Evolutionary conservation across 805 yeast species (phyloP).

Genomic region (Brettanomyces nanus): DNA sequence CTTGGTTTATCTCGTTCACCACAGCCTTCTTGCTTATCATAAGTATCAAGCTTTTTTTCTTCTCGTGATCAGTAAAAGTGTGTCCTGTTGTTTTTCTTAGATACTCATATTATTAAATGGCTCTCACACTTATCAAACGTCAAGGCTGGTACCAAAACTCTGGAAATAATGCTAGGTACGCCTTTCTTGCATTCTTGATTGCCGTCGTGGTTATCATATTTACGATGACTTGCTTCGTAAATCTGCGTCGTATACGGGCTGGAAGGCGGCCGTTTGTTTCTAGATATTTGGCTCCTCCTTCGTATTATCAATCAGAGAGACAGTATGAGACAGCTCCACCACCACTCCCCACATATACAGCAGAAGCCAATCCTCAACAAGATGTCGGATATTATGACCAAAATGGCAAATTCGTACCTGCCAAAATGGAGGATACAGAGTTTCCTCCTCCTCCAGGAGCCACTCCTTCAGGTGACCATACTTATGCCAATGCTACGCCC

Average conservation of each 20-base stretch:
- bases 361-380: conserved; percentile 50
- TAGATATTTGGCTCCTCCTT: conserved; percentile 47
- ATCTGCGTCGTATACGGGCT: conserved; percentile 39
- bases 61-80: too few species aligned
- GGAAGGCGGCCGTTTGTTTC: conserved; percentile 68
- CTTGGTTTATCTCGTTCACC: too few species aligned
- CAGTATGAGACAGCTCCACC: conserved; percentile 31
- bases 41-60: too few species aligned
- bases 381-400: conserved; percentile 76
- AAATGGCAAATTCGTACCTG: conserved; percentile 40
- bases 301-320: conserved; percentile 57
- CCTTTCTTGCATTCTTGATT: conserved; percentile 54
- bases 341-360: conserved; percentile 61
- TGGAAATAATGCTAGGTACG: conserved; percentile 35
- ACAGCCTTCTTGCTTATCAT: too few species aligned
- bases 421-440: conserved; percentile 5
- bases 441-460: conserved; percentile 4
- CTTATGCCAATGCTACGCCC: conserved; percentile 1
- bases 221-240: conserved; percentile 43
- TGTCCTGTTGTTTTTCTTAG: too few species aligned
- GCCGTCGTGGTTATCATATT: conserved; percentile 39
- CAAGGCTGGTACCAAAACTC: conserved; percentile 8
- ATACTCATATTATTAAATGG: too few species aligned
- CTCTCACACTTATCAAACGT: too few species aligned
- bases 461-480: not conserved